These are phyloP conservation scores for Leersia perrieri DNA, from an alignment of 176 grass and related monocot species.

Conservation along the genomic window DNA sequence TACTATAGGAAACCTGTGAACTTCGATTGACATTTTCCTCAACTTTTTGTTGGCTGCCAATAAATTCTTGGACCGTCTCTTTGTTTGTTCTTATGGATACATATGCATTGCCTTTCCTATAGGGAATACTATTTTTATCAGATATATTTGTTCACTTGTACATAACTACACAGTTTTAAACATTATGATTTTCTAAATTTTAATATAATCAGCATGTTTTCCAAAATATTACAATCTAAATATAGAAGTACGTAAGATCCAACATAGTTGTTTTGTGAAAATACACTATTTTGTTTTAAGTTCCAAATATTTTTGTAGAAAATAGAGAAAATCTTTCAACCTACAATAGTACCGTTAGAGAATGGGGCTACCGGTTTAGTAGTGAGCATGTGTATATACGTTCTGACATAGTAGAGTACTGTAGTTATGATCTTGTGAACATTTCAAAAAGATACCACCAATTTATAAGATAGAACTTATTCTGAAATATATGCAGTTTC, in stretches of 20 bases:
- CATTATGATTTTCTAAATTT: background rate
- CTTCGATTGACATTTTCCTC: background rate
- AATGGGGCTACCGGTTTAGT: too few species aligned
- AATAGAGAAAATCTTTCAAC: background rate
- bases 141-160: background rate
- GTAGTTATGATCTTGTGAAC: background rate
- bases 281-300: too few species aligned
- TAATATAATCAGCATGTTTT: background rate
- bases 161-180: too few species aligned
- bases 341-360: background rate
- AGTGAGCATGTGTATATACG: too few species aligned
- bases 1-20: slow-evolving; percentile 3
- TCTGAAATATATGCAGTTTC: background rate
- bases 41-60: background rate
- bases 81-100: slow-evolving; percentile 5
- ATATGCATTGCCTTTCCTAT: background rate
- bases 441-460: background rate
- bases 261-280: too few species aligned
- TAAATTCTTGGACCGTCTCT: slow-evolving; percentile 18
- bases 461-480: background rate
- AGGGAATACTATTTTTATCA: background rate
- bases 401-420: background rate
- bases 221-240: too few species aligned
- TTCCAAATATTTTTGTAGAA: background rate
- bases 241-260: too few species aligned